Conservation (phyloP, 116 monocot genomes). For the Zostera marina region DNA sequence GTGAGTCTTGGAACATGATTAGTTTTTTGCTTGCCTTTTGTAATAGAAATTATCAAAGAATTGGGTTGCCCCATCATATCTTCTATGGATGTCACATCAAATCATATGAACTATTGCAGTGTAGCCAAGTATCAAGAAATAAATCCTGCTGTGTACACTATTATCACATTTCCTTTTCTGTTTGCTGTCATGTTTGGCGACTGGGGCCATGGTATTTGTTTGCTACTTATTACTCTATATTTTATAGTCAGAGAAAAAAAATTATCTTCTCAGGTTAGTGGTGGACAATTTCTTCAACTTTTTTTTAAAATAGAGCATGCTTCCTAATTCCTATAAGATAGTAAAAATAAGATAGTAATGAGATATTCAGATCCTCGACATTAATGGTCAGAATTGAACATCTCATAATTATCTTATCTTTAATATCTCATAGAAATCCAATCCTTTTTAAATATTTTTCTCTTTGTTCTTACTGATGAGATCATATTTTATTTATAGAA, state of each 20-base stretch:
- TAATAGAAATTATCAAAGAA: neutral
- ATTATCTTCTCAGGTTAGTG: constrained; percentile 65
- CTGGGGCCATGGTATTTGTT: constrained; percentile 98
- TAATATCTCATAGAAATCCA: too few species aligned
- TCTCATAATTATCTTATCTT: too few species aligned
- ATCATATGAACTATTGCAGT: constrained; percentile 26
- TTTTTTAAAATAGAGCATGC: neutral
- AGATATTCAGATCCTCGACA: too few species aligned
- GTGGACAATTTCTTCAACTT: neutral
- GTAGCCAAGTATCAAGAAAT: constrained; percentile 95
- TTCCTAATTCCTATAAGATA: neutral
- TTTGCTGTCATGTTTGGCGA: constrained; percentile 99
- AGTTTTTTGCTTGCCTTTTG: neutral
- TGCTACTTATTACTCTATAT: constrained; percentile 50
- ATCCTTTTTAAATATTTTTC: too few species aligned
- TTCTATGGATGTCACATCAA: neutral
- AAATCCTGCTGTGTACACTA: constrained; percentile 95
- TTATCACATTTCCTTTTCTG: constrained; percentile 93
- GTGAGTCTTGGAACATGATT: constrained; percentile 21
- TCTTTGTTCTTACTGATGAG: constrained; percentile 3
- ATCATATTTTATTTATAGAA: constrained; percentile 35
- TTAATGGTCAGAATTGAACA: too few species aligned
- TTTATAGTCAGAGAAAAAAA: constrained; percentile 79
- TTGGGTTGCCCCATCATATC: neutral
- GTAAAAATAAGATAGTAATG: too few species aligned